Conservation (phyloP, 352 stramenopile species). For the Phytophthora macrochlamydospora region DNA sequence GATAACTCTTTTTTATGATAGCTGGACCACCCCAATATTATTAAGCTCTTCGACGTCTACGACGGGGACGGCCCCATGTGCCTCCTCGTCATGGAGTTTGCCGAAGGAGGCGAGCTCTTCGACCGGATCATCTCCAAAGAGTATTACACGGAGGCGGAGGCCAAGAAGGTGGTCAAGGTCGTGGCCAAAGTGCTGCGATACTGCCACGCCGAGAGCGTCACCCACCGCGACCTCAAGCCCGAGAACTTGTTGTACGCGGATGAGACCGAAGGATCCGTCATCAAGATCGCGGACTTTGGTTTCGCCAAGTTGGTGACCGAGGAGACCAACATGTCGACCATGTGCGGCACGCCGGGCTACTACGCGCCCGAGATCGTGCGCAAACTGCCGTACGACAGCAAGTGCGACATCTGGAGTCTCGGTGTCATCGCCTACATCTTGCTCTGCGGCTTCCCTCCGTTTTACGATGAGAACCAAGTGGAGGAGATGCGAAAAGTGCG, state of each 20-base stretch:
- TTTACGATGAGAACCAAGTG: constrained; percentile 94
- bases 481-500: constrained; percentile 80
- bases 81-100: constrained; percentile 91
- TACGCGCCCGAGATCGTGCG: constrained; percentile 97
- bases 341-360: constrained; percentile 95
- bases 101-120: constrained; percentile 92
- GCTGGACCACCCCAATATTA: constrained; percentile 89
- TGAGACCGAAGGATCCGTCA: constrained; percentile 81
- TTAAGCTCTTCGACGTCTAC: constrained; percentile 87
- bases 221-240: constrained; percentile 97
- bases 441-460: constrained; percentile 96
- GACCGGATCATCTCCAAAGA: constrained; percentile 93
- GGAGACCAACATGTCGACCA: constrained; percentile 87
- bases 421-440: constrained; percentile 93
- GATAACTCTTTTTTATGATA: constrained; percentile 19
- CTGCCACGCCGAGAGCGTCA: constrained; percentile 88
- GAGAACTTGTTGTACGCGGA: constrained; percentile 95
- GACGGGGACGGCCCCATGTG: constrained; percentile 74
- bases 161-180: constrained; percentile 83
- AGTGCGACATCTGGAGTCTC: constrained; percentile 97
- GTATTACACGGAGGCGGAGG: constrained; percentile 91
- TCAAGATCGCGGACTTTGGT: constrained; percentile 95
- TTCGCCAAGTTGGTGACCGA: constrained; percentile 85
- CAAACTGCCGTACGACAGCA: constrained; percentile 94
- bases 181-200: constrained; percentile 88